These are phyloP conservation scores for Suzukiozyma palmioleophila DNA, from an alignment of 1,139 yeast species.

Conservation along the genomic window DNA sequence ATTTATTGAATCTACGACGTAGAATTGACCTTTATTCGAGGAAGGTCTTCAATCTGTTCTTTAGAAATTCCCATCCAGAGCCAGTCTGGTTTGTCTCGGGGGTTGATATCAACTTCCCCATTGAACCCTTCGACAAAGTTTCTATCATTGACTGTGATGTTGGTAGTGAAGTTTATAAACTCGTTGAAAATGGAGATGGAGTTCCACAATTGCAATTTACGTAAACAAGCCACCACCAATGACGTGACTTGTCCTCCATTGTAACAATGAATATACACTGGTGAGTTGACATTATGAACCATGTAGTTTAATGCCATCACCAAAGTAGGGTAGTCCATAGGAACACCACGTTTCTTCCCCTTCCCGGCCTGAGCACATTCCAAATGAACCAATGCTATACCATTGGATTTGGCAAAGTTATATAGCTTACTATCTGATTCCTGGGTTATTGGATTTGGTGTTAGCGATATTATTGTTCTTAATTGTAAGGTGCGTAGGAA, in stretches of 20 bases:
- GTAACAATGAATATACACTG: conserved; percentile 79
- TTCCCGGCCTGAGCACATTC: conserved; percentile 65
- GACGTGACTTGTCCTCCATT: conserved; percentile 90
- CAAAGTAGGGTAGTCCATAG: conserved; percentile 64
- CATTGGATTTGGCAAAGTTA: conserved; percentile 45
- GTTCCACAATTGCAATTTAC: conserved; percentile 87
- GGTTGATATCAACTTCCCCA: conserved; percentile 54
- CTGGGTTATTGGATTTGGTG: conserved; percentile 66
- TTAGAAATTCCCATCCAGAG: conserved; percentile 68
- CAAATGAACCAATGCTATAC: conserved; percentile 56
- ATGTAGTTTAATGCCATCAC: conserved; percentile 56
- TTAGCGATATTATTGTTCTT: conserved; percentile 71
- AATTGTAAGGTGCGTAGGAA: conserved; percentile 66
- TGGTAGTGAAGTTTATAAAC: conserved; percentile 73
- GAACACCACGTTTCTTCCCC: conserved; percentile 76
- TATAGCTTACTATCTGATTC: conserved; percentile 48
- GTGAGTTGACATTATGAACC: conserved; percentile 56
- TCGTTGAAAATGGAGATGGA: conserved; percentile 85
- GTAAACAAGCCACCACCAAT: conserved; percentile 75
- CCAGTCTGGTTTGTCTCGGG: conserved; percentile 59
- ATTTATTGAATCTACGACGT: too few species aligned
- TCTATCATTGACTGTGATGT: conserved; percentile 77
- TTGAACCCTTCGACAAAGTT: conserved; percentile 76
- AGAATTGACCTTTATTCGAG: conserved; percentile 27
- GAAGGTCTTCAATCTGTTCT: conserved; percentile 47